Conservation (phyloP, 2,329 filamentous ascomycete genomes). For the Rosellinia necatrix region DNA sequence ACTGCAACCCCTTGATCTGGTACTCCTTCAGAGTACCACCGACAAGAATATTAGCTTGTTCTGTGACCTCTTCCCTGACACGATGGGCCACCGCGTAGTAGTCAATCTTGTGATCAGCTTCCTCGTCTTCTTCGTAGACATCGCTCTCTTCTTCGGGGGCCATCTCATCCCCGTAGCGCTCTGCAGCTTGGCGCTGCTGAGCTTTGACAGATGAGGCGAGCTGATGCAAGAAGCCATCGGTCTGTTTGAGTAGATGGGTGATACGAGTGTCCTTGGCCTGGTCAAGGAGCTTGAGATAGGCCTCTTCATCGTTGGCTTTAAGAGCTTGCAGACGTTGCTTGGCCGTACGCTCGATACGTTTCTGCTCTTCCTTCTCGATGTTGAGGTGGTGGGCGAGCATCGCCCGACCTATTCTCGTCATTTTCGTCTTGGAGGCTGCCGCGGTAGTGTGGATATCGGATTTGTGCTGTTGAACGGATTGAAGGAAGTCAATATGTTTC, state of each 20-base stretch:
- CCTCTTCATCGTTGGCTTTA: constrained; percentile 99
- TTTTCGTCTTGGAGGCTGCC: constrained; percentile 70
- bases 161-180: constrained; percentile 73
- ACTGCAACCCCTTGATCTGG: constrained; percentile 96
- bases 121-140: constrained; percentile 70
- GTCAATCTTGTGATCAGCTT: constrained; percentile 81
- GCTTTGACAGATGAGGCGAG: constrained; percentile 92
- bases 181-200: constrained; percentile 83
- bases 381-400: constrained; percentile 91
- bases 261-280: constrained; percentile 99
- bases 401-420: constrained; percentile 83
- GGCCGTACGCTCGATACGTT: constrained; percentile 93
- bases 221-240: constrained; percentile 95
- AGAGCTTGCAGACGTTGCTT: constrained; percentile 99
- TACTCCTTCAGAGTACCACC: constrained; percentile 96
- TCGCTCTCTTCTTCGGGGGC: constrained; percentile 68
- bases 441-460: constrained; percentile 75
- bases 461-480: constrained; percentile 82
- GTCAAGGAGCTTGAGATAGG: constrained; percentile 95
- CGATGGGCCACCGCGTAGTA: constrained; percentile 99
- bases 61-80: constrained; percentile 86
- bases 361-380: constrained; percentile 99
- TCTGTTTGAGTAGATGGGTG: constrained; percentile 93
- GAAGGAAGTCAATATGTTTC: constrained; percentile 91
- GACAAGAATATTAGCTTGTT: constrained; percentile 83